Evolutionary conservation across 306 rosid species (phyloP).

Genomic region (Begonia masoniana): DNA sequence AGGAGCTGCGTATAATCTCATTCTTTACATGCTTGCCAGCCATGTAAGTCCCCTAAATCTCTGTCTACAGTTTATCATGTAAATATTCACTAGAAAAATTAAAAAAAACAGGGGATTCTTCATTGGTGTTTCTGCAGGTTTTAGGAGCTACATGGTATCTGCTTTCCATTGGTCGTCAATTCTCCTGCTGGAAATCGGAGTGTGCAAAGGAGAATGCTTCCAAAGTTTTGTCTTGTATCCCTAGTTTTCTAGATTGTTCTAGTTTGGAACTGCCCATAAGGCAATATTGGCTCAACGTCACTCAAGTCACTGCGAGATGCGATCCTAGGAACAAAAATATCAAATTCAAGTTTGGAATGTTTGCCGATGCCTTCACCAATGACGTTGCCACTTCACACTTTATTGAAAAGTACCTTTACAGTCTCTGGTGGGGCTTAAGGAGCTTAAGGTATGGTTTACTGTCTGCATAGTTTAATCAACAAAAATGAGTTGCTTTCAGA

Average conservation of each 20-base stretch:
- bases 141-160: slow-evolving; percentile 78
- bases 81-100: too few relatives aligned
- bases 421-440: slow-evolving; percentile 77
- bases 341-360: slow-evolving; percentile 66
- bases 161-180: slow-evolving; percentile 65
- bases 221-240: slow-evolving; percentile 31
- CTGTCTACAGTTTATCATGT: background rate
- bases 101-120: background rate
- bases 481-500: too few relatives aligned
- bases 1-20: slow-evolving; percentile 82
- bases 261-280: slow-evolving; percentile 30
- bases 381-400: slow-evolving; percentile 50
- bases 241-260: slow-evolving; percentile 48
- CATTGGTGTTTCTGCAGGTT: slow-evolving; percentile 27
- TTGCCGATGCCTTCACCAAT: slow-evolving; percentile 52
- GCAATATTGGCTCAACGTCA: slow-evolving; percentile 51
- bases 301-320: slow-evolving; percentile 30
- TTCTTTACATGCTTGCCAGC: slow-evolving; percentile 80
- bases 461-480: too few relatives aligned
- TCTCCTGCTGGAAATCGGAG: slow-evolving; percentile 48
- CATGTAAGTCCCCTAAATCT: slow-evolving; percentile 39
- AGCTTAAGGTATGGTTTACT: slow-evolving; percentile 46
- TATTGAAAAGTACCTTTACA: slow-evolving; percentile 49
- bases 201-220: slow-evolving; percentile 35
- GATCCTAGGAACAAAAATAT: slow-evolving; percentile 25